These are phyloP conservation scores for Sanguinoderma infundibulare DNA, from an alignment of 1,284 basidiomycete genomes.

Conservation along the genomic window DNA sequence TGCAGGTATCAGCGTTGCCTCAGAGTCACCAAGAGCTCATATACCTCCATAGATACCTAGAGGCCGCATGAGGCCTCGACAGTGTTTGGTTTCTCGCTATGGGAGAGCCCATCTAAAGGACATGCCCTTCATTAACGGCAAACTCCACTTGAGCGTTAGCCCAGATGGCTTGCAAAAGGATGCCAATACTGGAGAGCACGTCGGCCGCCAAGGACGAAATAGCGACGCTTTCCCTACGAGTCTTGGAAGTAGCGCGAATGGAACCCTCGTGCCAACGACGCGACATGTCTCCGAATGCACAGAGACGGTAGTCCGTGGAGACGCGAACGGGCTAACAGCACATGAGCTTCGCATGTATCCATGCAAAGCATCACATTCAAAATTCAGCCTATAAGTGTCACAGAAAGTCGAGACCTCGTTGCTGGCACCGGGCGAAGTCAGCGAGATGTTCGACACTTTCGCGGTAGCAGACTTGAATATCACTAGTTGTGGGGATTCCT, in stretches of 20 bases:
- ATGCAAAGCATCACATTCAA: not conserved
- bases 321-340: not conserved
- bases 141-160: no score
- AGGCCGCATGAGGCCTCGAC: no score
- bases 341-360: not conserved
- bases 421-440: not conserved
- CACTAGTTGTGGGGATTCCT: not conserved
- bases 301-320: not conserved
- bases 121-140: no score
- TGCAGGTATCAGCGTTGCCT: not conserved
- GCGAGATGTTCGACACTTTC: not conserved
- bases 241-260: not conserved
- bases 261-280: no score
- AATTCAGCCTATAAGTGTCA: not conserved
- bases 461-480: not conserved
- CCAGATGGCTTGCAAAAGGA: no score
- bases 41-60: no score
- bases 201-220: no score
- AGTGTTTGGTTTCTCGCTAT: no score
- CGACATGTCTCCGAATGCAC: not conserved
- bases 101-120: no score
- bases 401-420: not conserved
- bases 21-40: no score
- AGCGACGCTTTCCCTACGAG: no score
- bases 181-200: no score